phyloP scores from a whole-genome alignment of 1,284 basidiomycete genomes.

The Irpex sp. region DNA sequence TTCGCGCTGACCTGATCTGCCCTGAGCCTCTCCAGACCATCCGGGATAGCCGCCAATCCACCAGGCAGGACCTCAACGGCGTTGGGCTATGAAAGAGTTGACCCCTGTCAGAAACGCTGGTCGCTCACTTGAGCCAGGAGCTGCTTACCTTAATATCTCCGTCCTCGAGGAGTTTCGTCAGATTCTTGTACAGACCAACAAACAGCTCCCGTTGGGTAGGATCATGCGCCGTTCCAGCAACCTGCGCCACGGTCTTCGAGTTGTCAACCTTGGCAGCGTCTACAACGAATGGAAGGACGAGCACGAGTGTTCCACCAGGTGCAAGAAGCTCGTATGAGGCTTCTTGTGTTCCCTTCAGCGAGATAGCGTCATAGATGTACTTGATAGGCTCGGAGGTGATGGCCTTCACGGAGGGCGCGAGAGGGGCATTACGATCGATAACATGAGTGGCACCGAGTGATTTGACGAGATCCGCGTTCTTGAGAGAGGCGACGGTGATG shows the following conservation, averaged over 20 bases:
- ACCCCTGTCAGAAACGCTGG: background rate
- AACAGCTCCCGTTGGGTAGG: background rate
- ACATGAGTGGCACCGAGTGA: conserved; percentile 49
- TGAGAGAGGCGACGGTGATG: conserved; percentile 44
- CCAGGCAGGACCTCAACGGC: conserved; percentile 22
- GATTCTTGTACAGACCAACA: background rate
- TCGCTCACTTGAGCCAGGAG: too few relatives aligned
- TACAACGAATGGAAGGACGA: background rate
- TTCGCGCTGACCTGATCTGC: conserved; percentile 21
- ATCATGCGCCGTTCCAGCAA: conserved; percentile 4
- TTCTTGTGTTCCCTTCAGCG: conserved; percentile 11
- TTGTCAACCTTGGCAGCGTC: conserved; percentile 2
- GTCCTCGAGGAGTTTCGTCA: background rate
- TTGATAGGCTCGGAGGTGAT: conserved; percentile 25
- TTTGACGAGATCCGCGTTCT: conserved; percentile 38
- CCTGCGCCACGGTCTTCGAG: conserved; percentile 5
- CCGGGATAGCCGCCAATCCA: conserved; percentile 23
- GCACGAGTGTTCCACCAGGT: conserved; percentile 16
- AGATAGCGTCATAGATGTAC: conserved; percentile 34
- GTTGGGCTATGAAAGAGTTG: conserved; percentile 1
- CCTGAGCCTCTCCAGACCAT: conserved; percentile 20
- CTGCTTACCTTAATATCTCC: background rate
- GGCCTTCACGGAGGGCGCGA: conserved; percentile 9
- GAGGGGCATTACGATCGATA: conserved; percentile 35
- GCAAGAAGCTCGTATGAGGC: conserved; percentile 11